These are phyloP conservation scores for Rutstroemia sp. DNA, from an alignment of 2,329 filamentous ascomycete genomes.

Conservation along the genomic window DNA sequence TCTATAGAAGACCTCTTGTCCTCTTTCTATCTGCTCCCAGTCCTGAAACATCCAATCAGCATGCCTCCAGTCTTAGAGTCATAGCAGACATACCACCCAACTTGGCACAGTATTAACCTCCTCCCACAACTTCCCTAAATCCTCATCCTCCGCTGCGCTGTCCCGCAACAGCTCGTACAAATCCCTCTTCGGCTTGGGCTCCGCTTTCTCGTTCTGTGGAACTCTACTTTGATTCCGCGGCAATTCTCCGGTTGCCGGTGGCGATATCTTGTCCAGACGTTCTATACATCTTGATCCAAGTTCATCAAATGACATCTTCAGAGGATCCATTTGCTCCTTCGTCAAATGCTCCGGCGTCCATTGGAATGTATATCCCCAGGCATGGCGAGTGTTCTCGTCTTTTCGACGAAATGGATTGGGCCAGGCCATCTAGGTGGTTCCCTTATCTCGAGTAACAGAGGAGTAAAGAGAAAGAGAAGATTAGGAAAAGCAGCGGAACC, in stretches of 20 bases:
- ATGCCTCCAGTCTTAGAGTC: background rate
- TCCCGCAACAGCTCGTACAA: slow-evolving; percentile 55
- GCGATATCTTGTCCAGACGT: slow-evolving; percentile 53
- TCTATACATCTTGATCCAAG: slow-evolving; percentile 60
- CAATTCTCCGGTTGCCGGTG: slow-evolving; percentile 29
- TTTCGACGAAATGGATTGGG: slow-evolving; percentile 17
- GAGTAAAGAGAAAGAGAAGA: background rate
- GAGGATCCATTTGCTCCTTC: slow-evolving; percentile 47
- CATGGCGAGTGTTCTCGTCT: slow-evolving; percentile 20
- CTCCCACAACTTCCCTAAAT: slow-evolving; percentile 51
- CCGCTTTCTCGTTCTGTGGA: slow-evolving; percentile 29
- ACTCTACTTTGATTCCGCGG: slow-evolving; percentile 24
- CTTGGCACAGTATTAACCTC: slow-evolving; percentile 59
- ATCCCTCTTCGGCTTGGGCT: slow-evolving; percentile 39
- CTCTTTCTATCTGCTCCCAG: slow-evolving; percentile 66
- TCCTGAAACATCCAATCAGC: slow-evolving; percentile 32
- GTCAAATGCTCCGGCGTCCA: slow-evolving; percentile 60
- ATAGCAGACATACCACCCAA: slow-evolving; percentile 47
- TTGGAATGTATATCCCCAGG: slow-evolving; percentile 62
- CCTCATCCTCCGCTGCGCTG: slow-evolving; percentile 48
- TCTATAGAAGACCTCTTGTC: slow-evolving; percentile 71
- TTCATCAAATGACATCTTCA: slow-evolving; percentile 61
- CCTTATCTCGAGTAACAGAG: background rate
- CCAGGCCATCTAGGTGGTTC: background rate
- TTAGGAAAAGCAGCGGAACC: background rate